Evolutionary conservation across 108 stramenopile species (phyloP).

Genomic region (Nitzschia palea): DNA sequence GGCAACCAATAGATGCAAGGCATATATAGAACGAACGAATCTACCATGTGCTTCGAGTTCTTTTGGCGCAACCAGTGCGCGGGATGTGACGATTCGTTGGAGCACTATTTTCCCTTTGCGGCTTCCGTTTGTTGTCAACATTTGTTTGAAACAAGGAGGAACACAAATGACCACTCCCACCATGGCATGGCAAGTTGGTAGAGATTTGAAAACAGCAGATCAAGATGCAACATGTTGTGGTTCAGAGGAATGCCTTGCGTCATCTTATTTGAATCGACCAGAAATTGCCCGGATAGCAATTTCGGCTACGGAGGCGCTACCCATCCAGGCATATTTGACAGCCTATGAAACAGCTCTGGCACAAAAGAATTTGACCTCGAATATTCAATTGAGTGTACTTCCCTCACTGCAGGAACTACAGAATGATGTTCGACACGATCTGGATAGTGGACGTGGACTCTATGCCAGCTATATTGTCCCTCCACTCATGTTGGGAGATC

Average conservation of each 20-base stretch:
- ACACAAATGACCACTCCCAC: too few species aligned
- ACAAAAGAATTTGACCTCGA: background rate
- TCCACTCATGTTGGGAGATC: constrained; percentile 24
- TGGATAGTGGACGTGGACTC: background rate
- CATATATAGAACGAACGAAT: too few species aligned
- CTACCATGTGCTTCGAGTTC: too few species aligned
- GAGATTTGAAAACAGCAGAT: background rate
- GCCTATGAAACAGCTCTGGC: constrained; percentile 4
- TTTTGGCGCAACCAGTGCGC: too few species aligned
- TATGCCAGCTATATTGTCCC: constrained; percentile 35
- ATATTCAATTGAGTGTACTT: constrained; percentile 5
- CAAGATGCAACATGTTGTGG: background rate
- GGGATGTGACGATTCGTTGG: too few species aligned
- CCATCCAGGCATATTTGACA: constrained; percentile 13
- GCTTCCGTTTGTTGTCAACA: too few species aligned
- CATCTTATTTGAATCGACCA: background rate
- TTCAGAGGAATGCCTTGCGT: background rate
- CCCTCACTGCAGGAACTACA: constrained; percentile 24
- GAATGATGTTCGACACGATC: constrained; percentile 12
- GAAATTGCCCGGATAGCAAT: constrained; percentile 8
- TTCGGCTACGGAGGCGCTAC: constrained; percentile 4
- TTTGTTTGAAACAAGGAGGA: too few species aligned
- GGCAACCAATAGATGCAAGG: too few species aligned
- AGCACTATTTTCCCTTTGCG: too few species aligned
- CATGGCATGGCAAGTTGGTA: too few species aligned